A percentile compares a stretch with the other conserved stretches of the same genome.
Conservation (phyloP, 176 grass and related monocot genomes). For the Aechmea fasciata region DNA sequence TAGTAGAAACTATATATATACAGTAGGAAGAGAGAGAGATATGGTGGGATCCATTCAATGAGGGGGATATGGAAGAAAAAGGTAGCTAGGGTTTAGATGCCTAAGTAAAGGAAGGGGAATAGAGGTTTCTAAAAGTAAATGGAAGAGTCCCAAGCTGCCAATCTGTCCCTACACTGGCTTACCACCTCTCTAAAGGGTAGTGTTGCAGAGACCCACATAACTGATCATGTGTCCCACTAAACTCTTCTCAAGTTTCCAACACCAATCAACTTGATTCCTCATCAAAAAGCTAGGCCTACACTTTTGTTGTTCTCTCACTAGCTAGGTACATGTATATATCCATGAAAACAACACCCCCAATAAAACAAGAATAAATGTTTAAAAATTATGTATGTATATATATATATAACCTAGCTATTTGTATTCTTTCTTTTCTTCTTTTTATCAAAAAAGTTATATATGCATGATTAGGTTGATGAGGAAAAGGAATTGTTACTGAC, state of each 20-base stretch:
- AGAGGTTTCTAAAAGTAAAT: slow-evolving; percentile 19
- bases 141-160: not conserved
- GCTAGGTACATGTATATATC: not conserved
- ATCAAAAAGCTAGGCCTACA: not conserved
- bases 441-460: not conserved
- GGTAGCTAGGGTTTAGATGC: slow-evolving; percentile 5
- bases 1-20: not conserved
- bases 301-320: too few species aligned
- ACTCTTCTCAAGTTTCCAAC: not conserved
- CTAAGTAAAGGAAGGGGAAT: slow-evolving; percentile 1
- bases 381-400: not conserved
- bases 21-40: not conserved
- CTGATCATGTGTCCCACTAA: not conserved
- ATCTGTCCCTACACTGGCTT: not conserved
- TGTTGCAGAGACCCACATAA: slow-evolving; percentile 10
- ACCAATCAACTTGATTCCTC: not conserved
- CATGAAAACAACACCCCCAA: not conserved
- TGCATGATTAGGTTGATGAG: not conserved
- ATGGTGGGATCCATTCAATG: slow-evolving; percentile 12
- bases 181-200: not conserved
- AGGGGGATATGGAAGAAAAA: not conserved
- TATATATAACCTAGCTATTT: not conserved
- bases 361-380: not conserved
- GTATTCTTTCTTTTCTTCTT: not conserved
- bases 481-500: slow-evolving; percentile 1